Evolutionary conservation across 805 yeast species (phyloP).

Genomic region (Lipomyces orientalis): DNA sequence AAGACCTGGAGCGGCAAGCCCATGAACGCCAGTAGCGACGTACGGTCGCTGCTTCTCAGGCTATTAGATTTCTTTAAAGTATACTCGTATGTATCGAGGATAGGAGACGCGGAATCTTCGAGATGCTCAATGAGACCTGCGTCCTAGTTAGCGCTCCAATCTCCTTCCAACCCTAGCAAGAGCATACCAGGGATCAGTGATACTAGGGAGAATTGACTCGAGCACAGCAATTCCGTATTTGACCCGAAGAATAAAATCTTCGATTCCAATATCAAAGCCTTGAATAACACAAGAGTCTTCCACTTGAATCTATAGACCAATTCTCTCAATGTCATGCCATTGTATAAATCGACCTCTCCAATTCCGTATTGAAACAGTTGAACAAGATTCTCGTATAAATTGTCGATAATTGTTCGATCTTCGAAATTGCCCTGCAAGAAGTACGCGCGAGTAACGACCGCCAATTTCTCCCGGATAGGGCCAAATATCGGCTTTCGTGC

Average conservation of each 20-base stretch:
- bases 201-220: constrained; percentile 80
- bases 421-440: constrained; percentile 80
- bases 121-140: constrained; percentile 63
- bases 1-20: constrained; percentile 90
- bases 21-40: constrained; percentile 74
- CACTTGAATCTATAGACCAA: constrained; percentile 63
- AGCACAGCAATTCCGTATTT: constrained; percentile 79
- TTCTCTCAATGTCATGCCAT: constrained; percentile 75
- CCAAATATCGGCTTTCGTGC: constrained; percentile 82
- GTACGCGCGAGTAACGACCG: constrained; percentile 85
- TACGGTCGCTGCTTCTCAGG: constrained; percentile 76
- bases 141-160: background rate
- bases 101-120: constrained; percentile 80
- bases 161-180: background rate
- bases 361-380: constrained; percentile 45
- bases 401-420: constrained; percentile 69
- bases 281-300: constrained; percentile 69
- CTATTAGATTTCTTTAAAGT: constrained; percentile 64
- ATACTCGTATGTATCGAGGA: constrained; percentile 59
- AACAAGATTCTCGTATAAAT: constrained; percentile 66
- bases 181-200: constrained; percentile 73
- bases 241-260: constrained; percentile 77
- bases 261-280: constrained; percentile 77
- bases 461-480: constrained; percentile 85
- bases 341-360: constrained; percentile 64